Conservation (phyloP, 495 filamentous ascomycete genomes). For the Aspergillus indologenus region DNA sequence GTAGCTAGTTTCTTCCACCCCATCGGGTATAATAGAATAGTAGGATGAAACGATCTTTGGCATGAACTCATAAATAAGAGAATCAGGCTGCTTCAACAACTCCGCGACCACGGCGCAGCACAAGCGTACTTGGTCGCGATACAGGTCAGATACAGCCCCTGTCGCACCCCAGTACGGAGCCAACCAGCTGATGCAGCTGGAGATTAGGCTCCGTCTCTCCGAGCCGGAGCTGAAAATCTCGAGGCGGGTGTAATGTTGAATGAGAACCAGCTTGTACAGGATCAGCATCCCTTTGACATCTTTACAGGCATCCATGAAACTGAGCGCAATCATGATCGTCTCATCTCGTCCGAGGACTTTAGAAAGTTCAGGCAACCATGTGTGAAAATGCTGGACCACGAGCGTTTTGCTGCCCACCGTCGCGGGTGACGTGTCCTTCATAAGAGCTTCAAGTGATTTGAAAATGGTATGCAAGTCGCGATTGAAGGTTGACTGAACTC, state of each 20-base stretch:
- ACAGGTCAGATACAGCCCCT: slow-evolving; percentile 72
- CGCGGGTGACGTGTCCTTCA: slow-evolving; percentile 80
- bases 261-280: slow-evolving; percentile 89
- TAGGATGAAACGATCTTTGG: slow-evolving; percentile 90
- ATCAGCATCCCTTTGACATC: slow-evolving; percentile 87
- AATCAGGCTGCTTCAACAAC: slow-evolving; percentile 73
- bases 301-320: slow-evolving; percentile 89
- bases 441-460: slow-evolving; percentile 80
- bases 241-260: slow-evolving; percentile 81
- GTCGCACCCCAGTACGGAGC: slow-evolving; percentile 88
- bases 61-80: slow-evolving; percentile 80
- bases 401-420: slow-evolving; percentile 92
- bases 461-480: slow-evolving; percentile 84
- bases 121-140: slow-evolving; percentile 87
- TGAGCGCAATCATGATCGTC: slow-evolving; percentile 84
- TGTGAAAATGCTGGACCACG: slow-evolving; percentile 94
- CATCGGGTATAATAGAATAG: slow-evolving; percentile 63
- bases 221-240: slow-evolving; percentile 75
- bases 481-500: slow-evolving; percentile 71
- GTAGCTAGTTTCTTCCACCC: slow-evolving; percentile 60
- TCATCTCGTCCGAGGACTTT: slow-evolving; percentile 75
- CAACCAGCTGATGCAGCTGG: slow-evolving; percentile 86
- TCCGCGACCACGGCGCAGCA: slow-evolving; percentile 87
- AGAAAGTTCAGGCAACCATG: slow-evolving; percentile 87
- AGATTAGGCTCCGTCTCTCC: slow-evolving; percentile 66